A percentile compares a stretch with the other conserved stretches of the same genome.
Evolutionary conservation across 1,139 yeast genomes (phyloP).

Genomic region (Nakaseomyces uthaithaninus): DNA sequence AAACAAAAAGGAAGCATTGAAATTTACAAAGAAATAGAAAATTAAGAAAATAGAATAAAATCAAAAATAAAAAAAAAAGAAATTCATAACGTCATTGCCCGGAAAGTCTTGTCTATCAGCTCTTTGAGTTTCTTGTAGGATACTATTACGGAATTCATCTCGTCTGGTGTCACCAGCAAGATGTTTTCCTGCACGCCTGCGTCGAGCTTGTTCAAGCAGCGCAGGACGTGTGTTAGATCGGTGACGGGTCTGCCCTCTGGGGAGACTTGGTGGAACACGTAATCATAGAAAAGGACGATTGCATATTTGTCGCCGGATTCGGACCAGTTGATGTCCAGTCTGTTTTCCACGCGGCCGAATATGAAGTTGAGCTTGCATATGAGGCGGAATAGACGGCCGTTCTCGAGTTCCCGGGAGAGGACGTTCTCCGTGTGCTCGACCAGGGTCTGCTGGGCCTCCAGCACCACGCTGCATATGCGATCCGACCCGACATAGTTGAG

Average conservation of each 20-base stretch:
- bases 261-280: conserved; percentile 76
- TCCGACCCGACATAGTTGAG: not conserved
- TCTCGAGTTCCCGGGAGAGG: conserved; percentile 70
- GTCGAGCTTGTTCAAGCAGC: conserved; percentile 78
- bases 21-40: too few relatives aligned
- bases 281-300: conserved; percentile 71
- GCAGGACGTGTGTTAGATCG: conserved; percentile 75
- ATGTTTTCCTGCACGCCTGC: conserved; percentile 85
- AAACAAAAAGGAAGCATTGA: too few relatives aligned
- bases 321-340: conserved; percentile 52
- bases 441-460: conserved; percentile 50
- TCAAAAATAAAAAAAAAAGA: too few relatives aligned
- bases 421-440: conserved; percentile 62
- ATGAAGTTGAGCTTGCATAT: conserved; percentile 74
- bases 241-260: conserved; percentile 67
- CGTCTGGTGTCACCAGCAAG: conserved; percentile 73
- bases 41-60: not conserved
- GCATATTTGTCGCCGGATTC: conserved; percentile 74
- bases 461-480: conserved; percentile 29
- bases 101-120: conserved; percentile 62
- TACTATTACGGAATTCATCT: conserved; percentile 68
- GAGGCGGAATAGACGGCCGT: conserved; percentile 76
- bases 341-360: conserved; percentile 64
- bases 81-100: conserved; percentile 40
- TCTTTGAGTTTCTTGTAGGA: conserved; percentile 73